Percentiles rank a stretch among this genome's conserved stretches.
These are phyloP conservation scores for Pyrenopolyporus hunteri DNA, from an alignment of 495 filamentous ascomycete species.

Conservation along the genomic window DNA sequence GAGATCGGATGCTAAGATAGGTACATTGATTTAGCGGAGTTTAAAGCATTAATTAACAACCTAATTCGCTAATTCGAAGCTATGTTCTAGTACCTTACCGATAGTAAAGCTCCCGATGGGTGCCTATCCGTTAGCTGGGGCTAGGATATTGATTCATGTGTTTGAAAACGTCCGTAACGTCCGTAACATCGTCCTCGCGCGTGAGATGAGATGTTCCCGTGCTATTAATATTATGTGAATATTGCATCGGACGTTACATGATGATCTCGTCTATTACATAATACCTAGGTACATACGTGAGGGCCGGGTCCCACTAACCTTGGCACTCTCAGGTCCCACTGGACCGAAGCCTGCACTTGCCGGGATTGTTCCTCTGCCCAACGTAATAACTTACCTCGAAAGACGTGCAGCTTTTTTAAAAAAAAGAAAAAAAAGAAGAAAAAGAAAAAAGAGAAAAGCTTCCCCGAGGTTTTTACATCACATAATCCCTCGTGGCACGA, in stretches of 20 bases:
- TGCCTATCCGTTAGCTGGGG: no score
- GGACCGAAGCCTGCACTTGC: conserved; percentile 12
- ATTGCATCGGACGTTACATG: neutral
- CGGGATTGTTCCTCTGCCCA: conserved; percentile 32
- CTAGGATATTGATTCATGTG: no score
- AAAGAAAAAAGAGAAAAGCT: conserved; percentile 28
- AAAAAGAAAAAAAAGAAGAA: conserved; percentile 1
- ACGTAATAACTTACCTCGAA: conserved; percentile 8
- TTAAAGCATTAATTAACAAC: no score
- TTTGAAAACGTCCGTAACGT: no score
- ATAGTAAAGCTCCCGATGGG: no score
- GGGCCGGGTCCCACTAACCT: conserved; percentile 20
- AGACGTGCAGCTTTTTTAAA: conserved; percentile 25
- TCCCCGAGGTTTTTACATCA: conserved; percentile 51
- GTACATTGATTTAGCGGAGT: no score
- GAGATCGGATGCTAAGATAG: no score
- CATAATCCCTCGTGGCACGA: conserved; percentile 37
- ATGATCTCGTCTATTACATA: neutral
- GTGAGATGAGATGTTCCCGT: neutral
- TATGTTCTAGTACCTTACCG: no score
- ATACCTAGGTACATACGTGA: conserved; percentile 1
- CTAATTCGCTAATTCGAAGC: no score
- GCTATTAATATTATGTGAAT: neutral
- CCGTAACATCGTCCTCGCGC: no score
- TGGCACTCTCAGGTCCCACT: conserved; percentile 25